Conservation (phyloP, 768 basidiomycete genomes). For the Amanita polypyramis region DNA sequence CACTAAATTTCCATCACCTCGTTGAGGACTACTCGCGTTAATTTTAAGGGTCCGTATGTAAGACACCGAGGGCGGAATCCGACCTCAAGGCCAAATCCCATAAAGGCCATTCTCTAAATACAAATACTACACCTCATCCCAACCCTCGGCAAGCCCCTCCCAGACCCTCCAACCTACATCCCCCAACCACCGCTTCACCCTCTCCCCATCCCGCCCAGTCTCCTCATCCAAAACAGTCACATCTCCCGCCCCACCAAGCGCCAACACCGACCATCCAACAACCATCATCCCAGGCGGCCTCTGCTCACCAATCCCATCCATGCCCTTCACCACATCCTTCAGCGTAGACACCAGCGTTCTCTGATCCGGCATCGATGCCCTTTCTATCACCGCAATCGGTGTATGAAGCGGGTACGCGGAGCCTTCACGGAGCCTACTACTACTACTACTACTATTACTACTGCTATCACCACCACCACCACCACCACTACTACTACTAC, state of each 20-base stretch:
- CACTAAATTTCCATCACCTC: too few species aligned
- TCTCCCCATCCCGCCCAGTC: constrained; percentile 25
- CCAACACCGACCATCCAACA: constrained; percentile 84
- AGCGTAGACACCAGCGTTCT: constrained; percentile 74
- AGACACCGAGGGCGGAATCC: too few species aligned
- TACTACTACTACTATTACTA: too few species aligned
- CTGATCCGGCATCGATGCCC: constrained; percentile 92
- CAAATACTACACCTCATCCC: constrained; percentile 16
- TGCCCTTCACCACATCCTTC: constrained; percentile 51
- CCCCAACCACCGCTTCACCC: constrained; percentile 54
- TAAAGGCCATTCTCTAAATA: too few species aligned
- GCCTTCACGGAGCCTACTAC: constrained; percentile 23
- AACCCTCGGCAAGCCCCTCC: constrained; percentile 48
- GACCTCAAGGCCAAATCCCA: too few species aligned
- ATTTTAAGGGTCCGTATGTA: too few species aligned
- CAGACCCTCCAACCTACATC: constrained; percentile 44
- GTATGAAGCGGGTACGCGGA: constrained; percentile 57
- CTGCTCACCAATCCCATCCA: constrained; percentile 75
- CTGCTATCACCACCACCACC: too few species aligned
- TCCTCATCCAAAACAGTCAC: constrained; percentile 55
- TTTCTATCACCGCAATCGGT: constrained; percentile 91
- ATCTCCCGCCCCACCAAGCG: constrained; percentile 65
- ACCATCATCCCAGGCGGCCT: constrained; percentile 95
- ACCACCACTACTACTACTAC: too few species aligned
- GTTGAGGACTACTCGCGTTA: too few species aligned